phyloP scores from a whole-genome alignment of 768 basidiomycete species.

The Boletus pseudo-olivaceus region DNA sequence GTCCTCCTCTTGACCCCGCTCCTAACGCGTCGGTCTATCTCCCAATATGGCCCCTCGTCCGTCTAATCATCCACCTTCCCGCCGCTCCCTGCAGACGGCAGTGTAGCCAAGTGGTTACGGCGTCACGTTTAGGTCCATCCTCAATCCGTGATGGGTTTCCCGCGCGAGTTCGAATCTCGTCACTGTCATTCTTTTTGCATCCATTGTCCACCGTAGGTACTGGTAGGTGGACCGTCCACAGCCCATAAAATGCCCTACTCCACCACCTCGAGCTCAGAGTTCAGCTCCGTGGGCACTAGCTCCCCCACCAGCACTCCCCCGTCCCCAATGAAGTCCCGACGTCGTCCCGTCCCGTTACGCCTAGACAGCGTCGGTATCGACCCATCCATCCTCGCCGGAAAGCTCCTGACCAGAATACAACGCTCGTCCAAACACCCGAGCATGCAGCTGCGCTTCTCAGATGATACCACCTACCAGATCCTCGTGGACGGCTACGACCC shows the following conservation, averaged over 20 bases:
- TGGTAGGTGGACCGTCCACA: background rate
- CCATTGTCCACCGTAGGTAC: slow-evolving; percentile 15
- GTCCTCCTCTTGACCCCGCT: slow-evolving; percentile 5
- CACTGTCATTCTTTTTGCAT: slow-evolving; percentile 40
- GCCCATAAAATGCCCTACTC: slow-evolving; percentile 14
- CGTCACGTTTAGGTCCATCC: slow-evolving; percentile 50
- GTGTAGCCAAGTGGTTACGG: slow-evolving; percentile 61
- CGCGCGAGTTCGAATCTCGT: slow-evolving; percentile 61
- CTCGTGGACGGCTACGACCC: slow-evolving; percentile 66
- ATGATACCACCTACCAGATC: slow-evolving; percentile 43
- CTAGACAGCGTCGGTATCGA: slow-evolving; percentile 34
- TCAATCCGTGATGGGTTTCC: slow-evolving; percentile 54
- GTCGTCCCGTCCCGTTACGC: slow-evolving; percentile 36
- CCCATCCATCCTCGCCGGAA: slow-evolving; percentile 43
- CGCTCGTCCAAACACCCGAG: slow-evolving; percentile 44
- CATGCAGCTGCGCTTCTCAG: slow-evolving; percentile 46
- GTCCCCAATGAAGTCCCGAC: slow-evolving; percentile 26
- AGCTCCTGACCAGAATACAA: slow-evolving; percentile 37
- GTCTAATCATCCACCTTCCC: background rate
- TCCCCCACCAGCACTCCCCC: slow-evolving; percentile 8
- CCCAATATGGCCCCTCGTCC: background rate
- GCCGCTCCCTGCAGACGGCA: slow-evolving; percentile 26
- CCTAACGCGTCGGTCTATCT: slow-evolving; percentile 4
- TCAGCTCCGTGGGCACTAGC: slow-evolving; percentile 6
- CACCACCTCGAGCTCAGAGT: slow-evolving; percentile 2